A percentile compares a stretch with the other conserved stretches of the same genome.
These are phyloP conservation scores for Mycena alexandri DNA, from an alignment of 768 basidiomycete genomes.

Conservation along the genomic window DNA sequence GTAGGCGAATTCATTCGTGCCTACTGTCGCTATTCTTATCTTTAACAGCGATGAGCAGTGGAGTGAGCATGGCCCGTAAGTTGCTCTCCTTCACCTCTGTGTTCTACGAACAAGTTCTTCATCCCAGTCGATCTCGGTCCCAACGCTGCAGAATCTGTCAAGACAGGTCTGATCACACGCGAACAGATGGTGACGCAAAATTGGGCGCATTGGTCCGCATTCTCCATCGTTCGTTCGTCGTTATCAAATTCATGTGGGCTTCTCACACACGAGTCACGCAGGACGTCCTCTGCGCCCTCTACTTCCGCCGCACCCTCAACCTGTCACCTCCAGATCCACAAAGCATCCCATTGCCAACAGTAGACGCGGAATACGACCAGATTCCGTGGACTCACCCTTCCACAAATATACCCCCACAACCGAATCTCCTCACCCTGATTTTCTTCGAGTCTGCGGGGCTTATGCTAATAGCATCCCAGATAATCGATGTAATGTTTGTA, in stretches of 20 bases:
- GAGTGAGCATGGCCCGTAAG: constrained; percentile 29
- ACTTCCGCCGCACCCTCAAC: constrained; percentile 57
- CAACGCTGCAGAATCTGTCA: constrained; percentile 55
- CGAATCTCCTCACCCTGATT: constrained; percentile 41
- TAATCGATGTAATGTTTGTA: constrained; percentile 51
- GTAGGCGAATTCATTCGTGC: background rate
- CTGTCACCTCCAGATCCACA: constrained; percentile 40
- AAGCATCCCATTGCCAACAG: constrained; percentile 49
- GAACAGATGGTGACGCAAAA: constrained; percentile 54
- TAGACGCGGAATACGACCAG: constrained; percentile 49
- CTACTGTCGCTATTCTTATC: background rate
- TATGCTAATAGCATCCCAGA: constrained; percentile 46
- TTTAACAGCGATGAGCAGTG: constrained; percentile 17
- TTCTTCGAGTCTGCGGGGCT: constrained; percentile 49
- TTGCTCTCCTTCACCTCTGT: background rate
- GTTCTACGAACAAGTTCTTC: background rate
- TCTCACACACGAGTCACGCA: constrained; percentile 49
- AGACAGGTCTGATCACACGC: constrained; percentile 50
- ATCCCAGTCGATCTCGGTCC: constrained; percentile 54
- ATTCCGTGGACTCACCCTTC: constrained; percentile 48
- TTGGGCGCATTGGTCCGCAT: constrained; percentile 58
- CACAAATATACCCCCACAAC: constrained; percentile 41
- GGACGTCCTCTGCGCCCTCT: constrained; percentile 60
- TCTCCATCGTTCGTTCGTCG: constrained; percentile 44
- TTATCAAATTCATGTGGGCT: constrained; percentile 23